A percentile compares a stretch with the other conserved stretches of the same genome.
Evolutionary conservation across 2,329 filamentous ascomycete species (phyloP).

Genomic region (Fusarium sp.): DNA sequence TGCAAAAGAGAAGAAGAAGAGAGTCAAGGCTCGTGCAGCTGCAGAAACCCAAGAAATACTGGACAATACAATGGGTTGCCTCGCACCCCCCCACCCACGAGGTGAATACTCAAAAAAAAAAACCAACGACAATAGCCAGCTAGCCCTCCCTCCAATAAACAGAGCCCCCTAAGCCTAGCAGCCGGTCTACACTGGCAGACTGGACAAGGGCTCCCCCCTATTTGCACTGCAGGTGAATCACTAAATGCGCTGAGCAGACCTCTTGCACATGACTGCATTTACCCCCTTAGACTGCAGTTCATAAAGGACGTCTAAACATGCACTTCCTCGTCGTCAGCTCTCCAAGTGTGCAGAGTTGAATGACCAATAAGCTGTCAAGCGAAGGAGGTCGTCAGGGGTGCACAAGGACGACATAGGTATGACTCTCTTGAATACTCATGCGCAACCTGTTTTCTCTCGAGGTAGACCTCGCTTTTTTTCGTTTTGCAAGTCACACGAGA

Average conservation of each 20-base stretch:
- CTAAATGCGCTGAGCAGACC: not conserved
- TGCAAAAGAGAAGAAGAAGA: not conserved
- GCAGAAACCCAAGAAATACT: not conserved
- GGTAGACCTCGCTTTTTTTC: not conserved
- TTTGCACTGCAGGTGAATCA: not conserved
- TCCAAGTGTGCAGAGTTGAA: not conserved
- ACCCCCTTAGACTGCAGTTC: not conserved
- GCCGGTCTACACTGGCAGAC: not conserved
- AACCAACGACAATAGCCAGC: not conserved
- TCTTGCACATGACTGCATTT: not conserved
- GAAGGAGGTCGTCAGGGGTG: not conserved
- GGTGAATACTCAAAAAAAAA: not conserved
- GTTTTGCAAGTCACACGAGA: not conserved
- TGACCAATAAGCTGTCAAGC: slow-evolving; percentile 3
- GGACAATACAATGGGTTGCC: not conserved
- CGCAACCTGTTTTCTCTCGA: not conserved
- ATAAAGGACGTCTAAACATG: not conserved
- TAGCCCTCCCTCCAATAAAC: not conserved
- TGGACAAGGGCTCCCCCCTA: not conserved
- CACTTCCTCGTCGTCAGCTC: not conserved
- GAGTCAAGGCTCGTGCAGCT: not conserved
- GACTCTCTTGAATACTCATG: not conserved
- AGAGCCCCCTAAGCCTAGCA: not conserved
- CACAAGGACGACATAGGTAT: not conserved
- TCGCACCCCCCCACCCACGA: not conserved